A percentile compares a stretch with the other conserved stretches of the same genome.
These are phyloP conservation scores for Lentinula detonsa DNA, from an alignment of 768 basidiomycete genomes.

Conservation along the genomic window DNA sequence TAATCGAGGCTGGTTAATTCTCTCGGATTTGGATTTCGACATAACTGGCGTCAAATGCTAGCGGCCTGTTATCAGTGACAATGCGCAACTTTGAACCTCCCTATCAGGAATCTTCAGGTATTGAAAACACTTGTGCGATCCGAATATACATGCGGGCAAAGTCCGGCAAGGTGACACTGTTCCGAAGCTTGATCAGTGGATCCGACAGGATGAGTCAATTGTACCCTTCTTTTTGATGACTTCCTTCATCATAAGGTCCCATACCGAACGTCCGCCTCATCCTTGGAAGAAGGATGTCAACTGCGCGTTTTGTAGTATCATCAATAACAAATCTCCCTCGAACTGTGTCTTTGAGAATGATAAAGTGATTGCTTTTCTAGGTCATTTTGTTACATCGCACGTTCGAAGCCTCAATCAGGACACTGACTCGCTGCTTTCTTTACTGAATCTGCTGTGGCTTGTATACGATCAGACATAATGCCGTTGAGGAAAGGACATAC, in stretches of 20 bases:
- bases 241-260: conserved; percentile 23
- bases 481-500: conserved; percentile 64
- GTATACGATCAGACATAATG: conserved; percentile 46
- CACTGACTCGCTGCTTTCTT: not conserved
- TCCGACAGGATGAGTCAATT: too few relatives aligned
- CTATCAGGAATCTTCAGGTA: too few relatives aligned
- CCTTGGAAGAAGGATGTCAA: conserved; percentile 43
- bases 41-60: too few relatives aligned
- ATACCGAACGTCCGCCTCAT: conserved; percentile 39
- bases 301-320: conserved; percentile 65
- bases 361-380: conserved; percentile 58
- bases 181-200: too few relatives aligned
- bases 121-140: too few relatives aligned
- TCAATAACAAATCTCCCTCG: conserved; percentile 41
- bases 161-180: too few relatives aligned
- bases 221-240: not conserved
- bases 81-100: too few relatives aligned
- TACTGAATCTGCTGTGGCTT: too few relatives aligned
- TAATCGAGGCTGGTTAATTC: too few relatives aligned
- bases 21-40: too few relatives aligned
- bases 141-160: too few relatives aligned
- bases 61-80: too few relatives aligned
- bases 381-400: conserved; percentile 22
- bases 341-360: conserved; percentile 57
- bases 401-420: not conserved